phyloP scores from a whole-genome alignment of 106 monocot genomes.

The Cymbidium sinense region DNA sequence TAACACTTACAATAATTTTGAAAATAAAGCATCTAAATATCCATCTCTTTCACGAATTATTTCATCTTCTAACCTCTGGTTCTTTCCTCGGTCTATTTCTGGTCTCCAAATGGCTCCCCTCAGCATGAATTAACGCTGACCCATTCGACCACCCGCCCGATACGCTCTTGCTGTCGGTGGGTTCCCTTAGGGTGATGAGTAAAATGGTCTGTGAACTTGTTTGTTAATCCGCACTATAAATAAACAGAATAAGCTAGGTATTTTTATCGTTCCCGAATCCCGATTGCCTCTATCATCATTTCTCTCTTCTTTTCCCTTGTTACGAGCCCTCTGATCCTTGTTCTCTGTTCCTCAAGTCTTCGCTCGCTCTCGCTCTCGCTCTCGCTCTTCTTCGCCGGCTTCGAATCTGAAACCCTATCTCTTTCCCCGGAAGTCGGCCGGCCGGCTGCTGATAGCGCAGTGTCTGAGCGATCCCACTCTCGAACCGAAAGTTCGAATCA shows the following conservation, averaged over 20 bases:
- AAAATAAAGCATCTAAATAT: too few relatives aligned
- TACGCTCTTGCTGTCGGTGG: background rate
- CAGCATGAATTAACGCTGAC: background rate
- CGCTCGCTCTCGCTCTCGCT: background rate
- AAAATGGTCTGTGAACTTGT: background rate
- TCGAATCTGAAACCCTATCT: constrained; percentile 1
- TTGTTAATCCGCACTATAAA: background rate
- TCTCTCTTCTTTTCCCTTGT: background rate
- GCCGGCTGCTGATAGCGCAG: background rate
- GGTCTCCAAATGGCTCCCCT: background rate
- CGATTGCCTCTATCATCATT: background rate
- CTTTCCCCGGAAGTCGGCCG: background rate
- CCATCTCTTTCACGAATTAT: background rate
- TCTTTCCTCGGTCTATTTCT: background rate
- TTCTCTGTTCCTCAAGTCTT: background rate
- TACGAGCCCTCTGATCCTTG: background rate
- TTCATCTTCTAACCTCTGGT: background rate
- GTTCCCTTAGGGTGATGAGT: background rate
- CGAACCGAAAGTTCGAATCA: background rate
- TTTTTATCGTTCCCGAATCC: constrained; percentile 1
- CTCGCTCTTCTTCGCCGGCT: background rate
- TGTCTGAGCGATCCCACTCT: background rate
- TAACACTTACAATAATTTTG: too few relatives aligned
- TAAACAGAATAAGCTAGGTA: background rate
- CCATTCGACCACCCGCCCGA: background rate